A percentile compares a stretch with the other conserved stretches of the same genome.
These are phyloP conservation scores for Alternaria alternata DNA, from an alignment of 2,329 filamentous ascomycete genomes.

Conservation along the genomic window DNA sequence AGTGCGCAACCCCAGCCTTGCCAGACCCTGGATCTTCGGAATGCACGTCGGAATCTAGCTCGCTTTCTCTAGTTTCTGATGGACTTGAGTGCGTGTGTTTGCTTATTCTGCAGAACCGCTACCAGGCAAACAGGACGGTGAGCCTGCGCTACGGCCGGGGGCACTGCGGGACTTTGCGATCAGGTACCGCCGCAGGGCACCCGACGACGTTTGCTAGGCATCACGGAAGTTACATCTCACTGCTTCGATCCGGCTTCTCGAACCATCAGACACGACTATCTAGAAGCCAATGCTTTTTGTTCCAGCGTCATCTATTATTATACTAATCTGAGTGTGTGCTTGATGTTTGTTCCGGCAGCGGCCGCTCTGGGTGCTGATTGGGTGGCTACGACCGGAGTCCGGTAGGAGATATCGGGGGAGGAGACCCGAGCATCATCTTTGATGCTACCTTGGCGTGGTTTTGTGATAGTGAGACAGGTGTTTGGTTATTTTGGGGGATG, in stretches of 20 bases:
- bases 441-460: not conserved
- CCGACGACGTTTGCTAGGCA: not conserved
- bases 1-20: not conserved
- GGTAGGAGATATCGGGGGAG: slow-evolving; percentile 27
- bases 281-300: not conserved
- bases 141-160: not conserved
- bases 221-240: not conserved
- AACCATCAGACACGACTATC: not conserved
- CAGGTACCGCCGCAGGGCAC: not conserved
- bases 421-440: slow-evolving; percentile 30
- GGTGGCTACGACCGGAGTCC: slow-evolving; percentile 29
- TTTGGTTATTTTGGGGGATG: not conserved
- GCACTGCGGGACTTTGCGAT: not conserved
- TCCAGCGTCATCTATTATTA: slow-evolving; percentile 12
- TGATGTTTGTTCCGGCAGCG: slow-evolving; percentile 11
- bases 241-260: not conserved
- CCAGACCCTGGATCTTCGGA: slow-evolving; percentile 17
- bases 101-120: not conserved
- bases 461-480: not conserved
- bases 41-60: slow-evolving; percentile 26
- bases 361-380: slow-evolving; percentile 19
- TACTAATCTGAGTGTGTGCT: not conserved
- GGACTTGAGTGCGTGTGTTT: not conserved
- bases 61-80: not conserved
- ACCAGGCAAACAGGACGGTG: not conserved